Evolutionary conservation across 1,284 basidiomycete species (phyloP), one percentile per base, ranked within the genome.

Genomic region (Anthracocystis setariae): DNA sequence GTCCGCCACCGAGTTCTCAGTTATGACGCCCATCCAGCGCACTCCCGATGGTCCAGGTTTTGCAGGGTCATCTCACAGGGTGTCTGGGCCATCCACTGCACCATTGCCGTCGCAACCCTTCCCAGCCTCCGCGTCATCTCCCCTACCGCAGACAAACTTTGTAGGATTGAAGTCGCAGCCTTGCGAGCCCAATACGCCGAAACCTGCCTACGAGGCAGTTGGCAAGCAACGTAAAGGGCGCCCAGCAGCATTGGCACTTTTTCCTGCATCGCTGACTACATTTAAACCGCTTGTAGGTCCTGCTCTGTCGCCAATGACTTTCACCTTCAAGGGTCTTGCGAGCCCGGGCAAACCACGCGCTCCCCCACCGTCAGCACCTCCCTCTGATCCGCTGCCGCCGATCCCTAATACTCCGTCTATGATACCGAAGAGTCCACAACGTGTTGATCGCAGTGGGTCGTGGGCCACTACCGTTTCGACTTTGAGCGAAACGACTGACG

Each of bases 321-420:
- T 46, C 24, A 35, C n/a, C 32, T 48, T 48, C 50, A 69, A 45
- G 29, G 58, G 58, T 12, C 54, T 67, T 12, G 49, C 68, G 8
- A 71, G 68, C 44, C 73, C 73, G 20, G 51, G 46, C 29, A 58
- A 49, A 23, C 12, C 46, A 32, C 56, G 67, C 13, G 64, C 53
- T 21, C 73, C 64, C 17, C 73, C 73, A 4, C 73, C 73, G 2
- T 65, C 58, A 8, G 69, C 68, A 10, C 68, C 68, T 2, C 76
- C 76, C 0, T 50, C 55, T 12, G 75, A 75, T 15, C 76, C 76
- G 15, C 44, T 78, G 17, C 76, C 76, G 18, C 76, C 76, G 0
- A 58, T 78, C 12, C 76, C 76, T 2, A 46, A 55, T 9, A 73
- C 73, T 5, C 69, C 75, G 2, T 71, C 57, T 12, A 21, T 65